Conservation (phyloP, 768 basidiomycete genomes). For the Mrakia hoshinonis region DNA sequence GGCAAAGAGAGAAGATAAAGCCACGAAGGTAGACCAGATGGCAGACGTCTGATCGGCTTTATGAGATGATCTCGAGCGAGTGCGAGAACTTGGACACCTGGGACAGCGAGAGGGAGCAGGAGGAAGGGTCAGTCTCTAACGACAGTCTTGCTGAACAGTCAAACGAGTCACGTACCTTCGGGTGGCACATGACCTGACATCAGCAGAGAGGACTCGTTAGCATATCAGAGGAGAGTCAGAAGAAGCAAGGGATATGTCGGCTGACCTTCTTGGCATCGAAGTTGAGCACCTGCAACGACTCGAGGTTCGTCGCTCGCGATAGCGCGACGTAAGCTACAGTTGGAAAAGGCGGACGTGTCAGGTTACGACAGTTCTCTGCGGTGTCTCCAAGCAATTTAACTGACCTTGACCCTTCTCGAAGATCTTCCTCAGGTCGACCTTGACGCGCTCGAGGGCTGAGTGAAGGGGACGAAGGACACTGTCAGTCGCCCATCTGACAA, state of each 20-base stretch:
- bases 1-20: too few species aligned
- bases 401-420: constrained; percentile 52
- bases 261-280: constrained; percentile 26
- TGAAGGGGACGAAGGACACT: background rate
- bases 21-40: too few species aligned
- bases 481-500: background rate
- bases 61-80: constrained; percentile 17
- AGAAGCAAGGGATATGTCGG: background rate
- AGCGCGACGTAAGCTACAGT: constrained; percentile 27
- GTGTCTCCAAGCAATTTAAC: background rate
- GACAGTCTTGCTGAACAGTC: background rate
- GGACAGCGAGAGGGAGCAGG: background rate
- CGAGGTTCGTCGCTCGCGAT: constrained; percentile 25
- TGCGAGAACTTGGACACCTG: constrained; percentile 24
- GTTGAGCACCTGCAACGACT: constrained; percentile 27
- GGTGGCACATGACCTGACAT: constrained; percentile 24
- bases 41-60: too few species aligned
- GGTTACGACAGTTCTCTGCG: too few species aligned
- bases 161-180: constrained; percentile 1
- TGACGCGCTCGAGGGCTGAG: constrained; percentile 70
- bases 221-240: background rate
- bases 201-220: background rate
- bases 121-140: background rate
- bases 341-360: too few species aligned
- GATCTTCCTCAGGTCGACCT: constrained; percentile 82